Percentiles rank a stretch among this genome's conserved stretches.
These are phyloP conservation scores for Lagerstroemia speciosa DNA, from an alignment of 345 rosid genomes.

Conservation along the genomic window DNA sequence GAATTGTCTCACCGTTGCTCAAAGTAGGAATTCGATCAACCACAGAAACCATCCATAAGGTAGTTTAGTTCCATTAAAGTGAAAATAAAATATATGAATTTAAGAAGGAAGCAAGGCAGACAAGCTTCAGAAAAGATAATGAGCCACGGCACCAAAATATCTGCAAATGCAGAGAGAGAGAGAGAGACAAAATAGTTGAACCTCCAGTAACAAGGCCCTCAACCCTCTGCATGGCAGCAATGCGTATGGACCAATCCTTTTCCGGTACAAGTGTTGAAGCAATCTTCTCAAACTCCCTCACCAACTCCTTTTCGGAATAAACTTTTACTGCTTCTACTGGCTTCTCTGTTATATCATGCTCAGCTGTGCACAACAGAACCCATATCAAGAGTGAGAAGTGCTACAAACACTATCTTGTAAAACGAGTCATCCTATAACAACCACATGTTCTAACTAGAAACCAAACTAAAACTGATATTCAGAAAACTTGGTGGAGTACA, in stretches of 20 bases:
- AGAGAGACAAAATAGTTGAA: slow-evolving; percentile 12
- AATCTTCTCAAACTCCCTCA: slow-evolving; percentile 89
- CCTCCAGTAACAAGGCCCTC: slow-evolving; percentile 99
- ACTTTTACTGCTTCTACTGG: slow-evolving; percentile 76
- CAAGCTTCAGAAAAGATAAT: not conserved
- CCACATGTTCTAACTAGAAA: not conserved
- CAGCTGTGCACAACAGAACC: slow-evolving; percentile 43
- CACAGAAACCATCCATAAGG: not conserved
- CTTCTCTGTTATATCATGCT: slow-evolving; percentile 66
- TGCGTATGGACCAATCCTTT: slow-evolving; percentile 97
- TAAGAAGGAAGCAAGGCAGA: not conserved
- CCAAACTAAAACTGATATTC: not conserved
- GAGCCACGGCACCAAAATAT: not conserved
- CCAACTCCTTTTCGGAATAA: slow-evolving; percentile 92
- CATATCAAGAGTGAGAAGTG: slow-evolving; percentile 8
- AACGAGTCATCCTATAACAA: too few species aligned
- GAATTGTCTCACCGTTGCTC: not conserved
- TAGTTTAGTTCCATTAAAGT: not conserved
- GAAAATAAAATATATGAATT: not conserved
- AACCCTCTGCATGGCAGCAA: slow-evolving; percentile 94
- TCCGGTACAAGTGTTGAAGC: slow-evolving; percentile 84
- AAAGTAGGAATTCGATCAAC: not conserved
- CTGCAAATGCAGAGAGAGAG: not conserved
- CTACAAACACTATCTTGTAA: not conserved
- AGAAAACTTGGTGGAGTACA: not conserved